Conservation (phyloP, 2,329 filamentous ascomycete species). For the Penicillium crustosum region DNA sequence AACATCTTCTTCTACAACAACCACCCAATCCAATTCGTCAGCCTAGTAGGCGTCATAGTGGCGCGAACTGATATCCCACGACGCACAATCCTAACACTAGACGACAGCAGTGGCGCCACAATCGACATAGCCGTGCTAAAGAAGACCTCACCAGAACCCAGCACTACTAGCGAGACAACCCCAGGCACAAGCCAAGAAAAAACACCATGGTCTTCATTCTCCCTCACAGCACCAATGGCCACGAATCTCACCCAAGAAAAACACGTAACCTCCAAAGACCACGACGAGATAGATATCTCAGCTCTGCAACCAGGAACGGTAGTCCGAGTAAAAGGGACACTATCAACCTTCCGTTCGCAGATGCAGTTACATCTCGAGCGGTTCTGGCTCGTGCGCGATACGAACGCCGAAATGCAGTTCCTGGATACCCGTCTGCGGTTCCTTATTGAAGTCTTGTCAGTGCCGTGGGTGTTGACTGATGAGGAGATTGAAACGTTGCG, state of each 20-base stretch:
- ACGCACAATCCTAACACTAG: constrained; percentile 55
- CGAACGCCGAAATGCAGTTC: constrained; percentile 55
- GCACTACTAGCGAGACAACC: constrained; percentile 18
- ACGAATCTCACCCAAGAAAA: constrained; percentile 1
- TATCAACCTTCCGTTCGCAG: constrained; percentile 51
- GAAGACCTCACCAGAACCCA: constrained; percentile 13
- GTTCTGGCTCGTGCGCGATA: constrained; percentile 50
- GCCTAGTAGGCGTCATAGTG: constrained; percentile 69
- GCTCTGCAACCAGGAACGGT: constrained; percentile 51
- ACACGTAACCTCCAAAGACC: constrained; percentile 30
- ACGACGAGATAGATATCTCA: constrained; percentile 47
- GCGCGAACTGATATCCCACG: constrained; percentile 57
- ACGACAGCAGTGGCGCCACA: constrained; percentile 61
- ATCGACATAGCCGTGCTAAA: constrained; percentile 56
- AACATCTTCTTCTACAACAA: constrained; percentile 66
- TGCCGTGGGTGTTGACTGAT: constrained; percentile 54
- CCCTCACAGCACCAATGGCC: background rate
- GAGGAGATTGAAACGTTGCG: constrained; percentile 47
- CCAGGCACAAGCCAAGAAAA: constrained; percentile 26
- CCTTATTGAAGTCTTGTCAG: constrained; percentile 50
- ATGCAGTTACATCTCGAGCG: constrained; percentile 58
- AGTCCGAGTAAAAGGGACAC: constrained; percentile 58
- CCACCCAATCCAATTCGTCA: constrained; percentile 74
- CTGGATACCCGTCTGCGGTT: constrained; percentile 54
- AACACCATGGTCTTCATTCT: constrained; percentile 2